phyloP scores from a whole-genome alignment of 768 basidiomycete species.

The Panaeolus papilionaceus region DNA sequence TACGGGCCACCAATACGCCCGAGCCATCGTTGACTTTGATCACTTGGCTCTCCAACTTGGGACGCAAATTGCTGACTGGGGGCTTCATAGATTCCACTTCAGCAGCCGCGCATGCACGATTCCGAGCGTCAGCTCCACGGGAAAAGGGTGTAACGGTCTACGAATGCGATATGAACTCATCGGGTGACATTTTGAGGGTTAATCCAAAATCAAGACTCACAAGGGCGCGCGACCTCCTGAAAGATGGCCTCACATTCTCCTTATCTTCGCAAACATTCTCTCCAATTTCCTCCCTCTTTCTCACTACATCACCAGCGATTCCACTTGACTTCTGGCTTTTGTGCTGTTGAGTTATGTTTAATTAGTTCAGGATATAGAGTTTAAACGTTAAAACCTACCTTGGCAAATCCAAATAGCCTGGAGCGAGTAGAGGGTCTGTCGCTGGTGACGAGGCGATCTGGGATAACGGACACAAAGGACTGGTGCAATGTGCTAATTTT shows the following conservation, averaged over 20 bases:
- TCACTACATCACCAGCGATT: not conserved
- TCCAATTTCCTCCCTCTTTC: not conserved
- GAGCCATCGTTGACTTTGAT: not conserved
- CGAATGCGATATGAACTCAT: not conserved
- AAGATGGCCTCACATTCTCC: constrained; percentile 10
- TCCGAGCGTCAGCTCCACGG: not conserved
- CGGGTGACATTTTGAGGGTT: not conserved
- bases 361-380: not conserved
- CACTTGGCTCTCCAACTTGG: constrained; percentile 4
- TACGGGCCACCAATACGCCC: not conserved
- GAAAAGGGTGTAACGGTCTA: constrained; percentile 7
- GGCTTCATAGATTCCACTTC: not conserved
- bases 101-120: not conserved
- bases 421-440: not conserved
- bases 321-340: not conserved
- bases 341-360: not conserved
- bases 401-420: constrained; percentile 1
- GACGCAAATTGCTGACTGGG: not conserved
- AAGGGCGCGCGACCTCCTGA: constrained; percentile 7
- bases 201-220: not conserved
- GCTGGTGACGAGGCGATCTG: not conserved
- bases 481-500: not conserved
- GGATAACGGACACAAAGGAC: not conserved
- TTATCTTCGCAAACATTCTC: not conserved
- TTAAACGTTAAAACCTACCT: not conserved